A percentile compares a stretch with the other conserved stretches of the same genome.
These are phyloP conservation scores for Arabidopsis lyrata DNA, from an alignment of 441 rosid genomes.

Conservation along the genomic window DNA sequence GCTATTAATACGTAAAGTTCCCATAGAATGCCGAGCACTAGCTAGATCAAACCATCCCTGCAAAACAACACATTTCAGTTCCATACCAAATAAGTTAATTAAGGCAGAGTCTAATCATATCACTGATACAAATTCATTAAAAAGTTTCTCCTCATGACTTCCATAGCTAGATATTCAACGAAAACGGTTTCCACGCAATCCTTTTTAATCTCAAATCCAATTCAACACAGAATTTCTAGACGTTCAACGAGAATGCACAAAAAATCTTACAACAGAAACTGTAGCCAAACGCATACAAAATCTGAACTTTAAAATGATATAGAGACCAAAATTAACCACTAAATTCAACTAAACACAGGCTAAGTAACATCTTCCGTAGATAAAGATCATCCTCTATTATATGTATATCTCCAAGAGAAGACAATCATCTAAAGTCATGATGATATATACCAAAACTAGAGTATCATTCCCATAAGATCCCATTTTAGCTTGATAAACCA, in stretches of 20 bases:
- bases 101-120: not conserved
- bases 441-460: not conserved
- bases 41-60: constrained; percentile 97
- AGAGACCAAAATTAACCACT: constrained; percentile 13
- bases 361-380: not conserved
- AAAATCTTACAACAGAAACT: not conserved
- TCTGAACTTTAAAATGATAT: not conserved
- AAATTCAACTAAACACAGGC: not conserved
- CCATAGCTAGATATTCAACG: constrained; percentile 1
- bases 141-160: not conserved
- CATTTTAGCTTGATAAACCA: not conserved
- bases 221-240: not conserved
- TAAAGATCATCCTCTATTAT: constrained; percentile 3
- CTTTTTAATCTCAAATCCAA: not conserved
- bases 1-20: constrained; percentile 74
- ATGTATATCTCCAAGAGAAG: not conserved
- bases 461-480: no score
- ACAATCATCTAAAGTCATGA: constrained; percentile 5
- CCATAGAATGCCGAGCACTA: constrained; percentile 94
- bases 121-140: not conserved
- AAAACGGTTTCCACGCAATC: not conserved
- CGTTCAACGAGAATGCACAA: not conserved
- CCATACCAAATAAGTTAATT: constrained; percentile 4
- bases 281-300: constrained; percentile 15
- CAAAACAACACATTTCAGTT: constrained; percentile 8